These are phyloP conservation scores for Poa pratensis DNA, from an alignment of 176 grass and related monocot genomes.

Conservation along the genomic window DNA sequence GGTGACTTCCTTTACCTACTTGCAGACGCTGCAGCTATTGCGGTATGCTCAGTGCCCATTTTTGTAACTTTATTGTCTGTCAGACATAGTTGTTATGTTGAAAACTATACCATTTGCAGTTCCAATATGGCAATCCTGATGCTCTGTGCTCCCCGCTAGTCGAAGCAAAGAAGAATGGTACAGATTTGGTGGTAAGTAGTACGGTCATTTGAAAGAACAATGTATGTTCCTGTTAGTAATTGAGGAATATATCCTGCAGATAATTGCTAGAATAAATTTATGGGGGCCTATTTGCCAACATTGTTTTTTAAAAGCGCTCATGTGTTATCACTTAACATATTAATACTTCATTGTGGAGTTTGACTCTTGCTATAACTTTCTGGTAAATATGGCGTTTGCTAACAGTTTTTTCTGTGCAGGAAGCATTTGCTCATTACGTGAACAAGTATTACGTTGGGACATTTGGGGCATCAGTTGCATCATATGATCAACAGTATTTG, in stretches of 20 bases:
- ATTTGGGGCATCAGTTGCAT: constrained; percentile 65
- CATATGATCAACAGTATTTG: constrained; percentile 89
- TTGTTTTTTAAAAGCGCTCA: neutral
- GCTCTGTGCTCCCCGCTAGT: constrained; percentile 71
- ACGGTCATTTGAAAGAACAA: neutral
- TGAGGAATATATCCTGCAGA: neutral
- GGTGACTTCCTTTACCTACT: constrained; percentile 90
- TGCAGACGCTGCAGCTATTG: constrained; percentile 82
- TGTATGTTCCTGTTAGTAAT: constrained; percentile 24
- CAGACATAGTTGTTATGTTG: constrained; percentile 28
- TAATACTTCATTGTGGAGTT: constrained; percentile 11
- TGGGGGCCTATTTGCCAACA: neutral
- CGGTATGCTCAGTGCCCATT: constrained; percentile 62
- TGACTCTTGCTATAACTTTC: constrained; percentile 15
- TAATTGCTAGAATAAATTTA: neutral
- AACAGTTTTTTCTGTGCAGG: constrained; percentile 55
- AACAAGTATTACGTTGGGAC: constrained; percentile 82
- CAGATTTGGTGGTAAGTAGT: constrained; percentile 74
- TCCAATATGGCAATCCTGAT: constrained; percentile 99
- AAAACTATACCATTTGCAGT: constrained; percentile 61
- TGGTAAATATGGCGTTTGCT: constrained; percentile 16
- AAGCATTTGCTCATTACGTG: constrained; percentile 78
- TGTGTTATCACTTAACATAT: constrained; percentile 2
- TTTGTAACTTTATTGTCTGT: constrained; percentile 30
- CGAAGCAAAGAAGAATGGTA: constrained; percentile 86